Base-by-base conservation (phyloP, 495 filamentous ascomycete genomes). In the Thozetella sp. region DNA sequence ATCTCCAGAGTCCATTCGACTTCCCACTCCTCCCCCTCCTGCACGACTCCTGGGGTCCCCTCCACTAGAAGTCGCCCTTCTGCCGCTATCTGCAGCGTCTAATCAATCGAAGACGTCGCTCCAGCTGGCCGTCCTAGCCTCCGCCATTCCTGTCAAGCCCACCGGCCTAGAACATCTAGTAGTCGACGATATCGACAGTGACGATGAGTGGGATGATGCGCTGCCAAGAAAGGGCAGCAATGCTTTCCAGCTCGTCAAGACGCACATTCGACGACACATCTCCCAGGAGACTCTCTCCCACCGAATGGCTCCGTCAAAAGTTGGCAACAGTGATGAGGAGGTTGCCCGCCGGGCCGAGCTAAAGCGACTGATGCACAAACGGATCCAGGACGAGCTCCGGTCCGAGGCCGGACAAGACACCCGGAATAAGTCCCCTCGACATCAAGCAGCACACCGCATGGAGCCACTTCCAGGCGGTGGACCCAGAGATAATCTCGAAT, bases 301-400 rank as follows among this genome's bases (percentile, higher is more conserved):
- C 56, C 64, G 73, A n/a, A 73, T 69, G 27, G 72, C 75, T 4
- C 69, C 70, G 24, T 71, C 74, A 10, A 74, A 73, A 25, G 70
- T 78, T 1, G 78, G 78, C 19, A 71, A 66, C 26, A 79, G 72
- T 37, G 71, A 79, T n/a, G 79, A 80, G 57, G 80, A 80, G 60
- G 58, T 80, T 43, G 77, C 77, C 50, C 72, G 81, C 4, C 73
- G 81, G 54, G 80, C 78, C 27, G 81, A 84, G 59, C 58, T 84
- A 53, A 79, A 74, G 62, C 71, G 80, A 48, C 63, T 83, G 15
- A 75, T 79, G 70, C 74, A 79, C 54, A 76, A 78, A 58, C 72
- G 81, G 57, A 83, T 84, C 22, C 77, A 80, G 54, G 79, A 83
- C 43, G 81, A 84, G 55, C 64, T 84, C 26, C 76, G 75, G 54